Percentiles rank a stretch among this genome's conserved stretches.
These are phyloP conservation scores for Collybia sordida DNA, from an alignment of 768 basidiomycete genomes.

Conservation along the genomic window DNA sequence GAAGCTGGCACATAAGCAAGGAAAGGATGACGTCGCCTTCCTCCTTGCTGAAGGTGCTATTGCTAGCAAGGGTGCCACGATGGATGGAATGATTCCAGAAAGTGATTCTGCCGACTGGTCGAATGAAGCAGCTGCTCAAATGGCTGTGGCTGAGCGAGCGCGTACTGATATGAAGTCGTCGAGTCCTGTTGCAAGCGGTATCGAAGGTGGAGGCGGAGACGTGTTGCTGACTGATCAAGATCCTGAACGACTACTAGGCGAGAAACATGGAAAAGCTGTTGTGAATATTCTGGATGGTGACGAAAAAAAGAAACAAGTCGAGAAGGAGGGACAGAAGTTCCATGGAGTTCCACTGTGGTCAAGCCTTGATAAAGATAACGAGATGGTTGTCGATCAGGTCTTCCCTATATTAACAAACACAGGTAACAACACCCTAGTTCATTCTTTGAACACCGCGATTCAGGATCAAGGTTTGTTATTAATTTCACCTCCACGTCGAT, in stretches of 20 bases:
- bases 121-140: conserved; percentile 39
- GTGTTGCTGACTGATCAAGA: conserved; percentile 31
- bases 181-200: conserved; percentile 15
- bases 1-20: conserved; percentile 32
- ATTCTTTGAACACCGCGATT: conserved; percentile 29
- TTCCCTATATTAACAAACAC: conserved; percentile 13
- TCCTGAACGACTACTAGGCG: conserved; percentile 36
- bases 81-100: conserved; percentile 30
- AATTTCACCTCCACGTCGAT: background rate
- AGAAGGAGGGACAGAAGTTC: conserved; percentile 20
- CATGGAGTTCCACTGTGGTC: conserved; percentile 32
- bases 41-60: conserved; percentile 44
- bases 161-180: conserved; percentile 15
- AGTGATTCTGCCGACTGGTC: conserved; percentile 23
- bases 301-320: conserved; percentile 25
- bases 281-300: conserved; percentile 43
- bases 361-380: conserved; percentile 7
- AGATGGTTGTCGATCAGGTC: conserved; percentile 13
- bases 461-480: conserved; percentile 30
- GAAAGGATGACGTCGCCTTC: conserved; percentile 40
- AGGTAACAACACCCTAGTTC: conserved; percentile 19
- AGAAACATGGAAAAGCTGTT: conserved; percentile 41
- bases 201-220: conserved; percentile 12
- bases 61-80: conserved; percentile 26
- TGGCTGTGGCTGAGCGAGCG: conserved; percentile 29